Conservation (phyloP, 306 rosid species). For the Echinosophora koreensis region DNA sequence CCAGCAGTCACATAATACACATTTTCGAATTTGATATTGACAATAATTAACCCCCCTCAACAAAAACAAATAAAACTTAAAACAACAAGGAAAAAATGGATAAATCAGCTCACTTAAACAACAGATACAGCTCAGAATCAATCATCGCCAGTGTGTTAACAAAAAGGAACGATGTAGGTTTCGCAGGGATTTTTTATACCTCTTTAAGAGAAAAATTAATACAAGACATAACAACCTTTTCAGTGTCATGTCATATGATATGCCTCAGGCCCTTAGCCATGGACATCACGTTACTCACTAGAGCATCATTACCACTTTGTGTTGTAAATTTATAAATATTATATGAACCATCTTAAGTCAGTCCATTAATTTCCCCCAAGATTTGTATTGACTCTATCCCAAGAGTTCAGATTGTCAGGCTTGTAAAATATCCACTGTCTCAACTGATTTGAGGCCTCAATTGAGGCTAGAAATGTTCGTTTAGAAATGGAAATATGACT, state of each 20-base stretch:
- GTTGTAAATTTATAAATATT: background rate
- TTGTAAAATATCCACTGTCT: background rate
- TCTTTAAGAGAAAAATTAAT: background rate
- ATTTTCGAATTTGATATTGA: background rate
- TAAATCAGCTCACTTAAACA: background rate
- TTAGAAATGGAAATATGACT: background rate
- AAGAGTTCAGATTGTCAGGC: background rate
- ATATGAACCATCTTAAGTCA: constrained; percentile 10
- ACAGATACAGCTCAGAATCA: background rate
- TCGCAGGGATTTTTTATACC: background rate
- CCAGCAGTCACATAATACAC: background rate
- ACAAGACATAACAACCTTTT: background rate
- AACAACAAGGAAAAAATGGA: background rate
- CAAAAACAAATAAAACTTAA: background rate
- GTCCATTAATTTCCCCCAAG: background rate
- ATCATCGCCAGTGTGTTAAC: background rate
- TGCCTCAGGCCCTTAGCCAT: constrained; percentile 1
- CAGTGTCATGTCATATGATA: background rate
- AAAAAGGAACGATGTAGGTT: background rate
- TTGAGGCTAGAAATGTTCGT: background rate
- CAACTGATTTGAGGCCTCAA: background rate
- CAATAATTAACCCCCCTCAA: background rate
- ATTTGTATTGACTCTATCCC: background rate
- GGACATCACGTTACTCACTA: constrained; percentile 2
- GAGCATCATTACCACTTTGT: background rate